Percentiles rank a stretch among this genome's conserved stretches.
Conservation (phyloP, 495 filamentous ascomycete genomes). For the Pseudomonodictys pantanalensis region DNA sequence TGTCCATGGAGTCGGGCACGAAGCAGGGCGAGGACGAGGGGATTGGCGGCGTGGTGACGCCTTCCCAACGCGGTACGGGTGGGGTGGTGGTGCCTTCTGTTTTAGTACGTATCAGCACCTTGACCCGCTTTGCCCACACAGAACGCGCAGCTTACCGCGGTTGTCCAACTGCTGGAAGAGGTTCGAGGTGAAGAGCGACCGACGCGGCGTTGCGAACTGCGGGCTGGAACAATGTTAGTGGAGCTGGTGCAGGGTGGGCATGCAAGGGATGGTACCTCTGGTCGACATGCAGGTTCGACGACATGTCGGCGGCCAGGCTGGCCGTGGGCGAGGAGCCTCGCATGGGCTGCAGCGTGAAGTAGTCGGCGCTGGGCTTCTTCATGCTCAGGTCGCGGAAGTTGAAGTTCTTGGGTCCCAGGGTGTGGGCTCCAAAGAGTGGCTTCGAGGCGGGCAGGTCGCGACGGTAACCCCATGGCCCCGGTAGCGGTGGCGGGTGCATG, state of each 20-base stretch:
- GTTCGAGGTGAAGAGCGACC: constrained; percentile 85
- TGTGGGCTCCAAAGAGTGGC: constrained; percentile 50
- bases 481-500: constrained; percentile 76
- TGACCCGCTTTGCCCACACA: background rate
- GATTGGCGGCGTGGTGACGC: constrained; percentile 78
- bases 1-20: constrained; percentile 83
- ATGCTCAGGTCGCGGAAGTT: constrained; percentile 71
- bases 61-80: constrained; percentile 65
- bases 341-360: constrained; percentile 71
- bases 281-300: constrained; percentile 94
- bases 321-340: constrained; percentile 86
- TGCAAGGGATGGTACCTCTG: constrained; percentile 62
- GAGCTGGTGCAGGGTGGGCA: constrained; percentile 27
- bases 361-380: constrained; percentile 65
- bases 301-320: constrained; percentile 87
- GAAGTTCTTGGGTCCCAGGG: constrained; percentile 63
- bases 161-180: constrained; percentile 64
- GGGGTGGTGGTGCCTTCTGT: constrained; percentile 77
- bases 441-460: constrained; percentile 53
- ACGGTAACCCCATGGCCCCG: constrained; percentile 50
- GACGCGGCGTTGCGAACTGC: constrained; percentile 82
- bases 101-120: constrained; percentile 21
- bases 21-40: constrained; percentile 76
- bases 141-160: constrained; percentile 59
- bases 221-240: constrained; percentile 59